Percentiles rank a stretch among this genome's conserved stretches.
Evolutionary conservation across 2,329 filamentous ascomycete genomes (phyloP).

Genomic region (Calonectria crousiana): DNA sequence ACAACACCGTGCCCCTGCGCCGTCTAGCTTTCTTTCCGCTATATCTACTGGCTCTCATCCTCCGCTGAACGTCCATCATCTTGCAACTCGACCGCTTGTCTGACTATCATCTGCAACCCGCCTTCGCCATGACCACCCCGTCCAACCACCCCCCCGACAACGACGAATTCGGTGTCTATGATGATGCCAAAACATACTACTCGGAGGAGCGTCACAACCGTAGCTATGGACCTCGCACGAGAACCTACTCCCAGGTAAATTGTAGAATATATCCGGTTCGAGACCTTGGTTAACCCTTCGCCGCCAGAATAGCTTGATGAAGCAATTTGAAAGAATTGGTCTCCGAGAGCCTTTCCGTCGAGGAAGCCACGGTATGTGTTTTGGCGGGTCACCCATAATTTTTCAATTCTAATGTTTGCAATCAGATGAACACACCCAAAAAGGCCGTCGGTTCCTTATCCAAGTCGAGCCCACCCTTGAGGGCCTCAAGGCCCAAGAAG

Average conservation of each 20-base stretch:
- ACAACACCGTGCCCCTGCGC: constrained; percentile 7
- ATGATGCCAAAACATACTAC: constrained; percentile 72
- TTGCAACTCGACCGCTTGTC: constrained; percentile 12
- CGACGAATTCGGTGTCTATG: constrained; percentile 64
- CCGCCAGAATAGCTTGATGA: constrained; percentile 63
- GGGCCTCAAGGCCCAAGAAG: constrained; percentile 84
- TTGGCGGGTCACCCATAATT: not conserved
- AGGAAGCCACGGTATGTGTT: constrained; percentile 67
- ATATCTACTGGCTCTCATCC: constrained; percentile 1
- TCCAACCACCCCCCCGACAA: constrained; percentile 51
- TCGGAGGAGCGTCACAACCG: constrained; percentile 65
- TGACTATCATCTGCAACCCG: constrained; percentile 12
- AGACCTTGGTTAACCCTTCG: constrained; percentile 43
- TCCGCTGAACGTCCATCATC: constrained; percentile 12
- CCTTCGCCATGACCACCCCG: constrained; percentile 44
- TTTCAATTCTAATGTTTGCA: not conserved
- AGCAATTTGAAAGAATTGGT: constrained; percentile 65
- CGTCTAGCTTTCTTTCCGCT: not conserved
- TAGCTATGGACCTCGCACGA: constrained; percentile 62
- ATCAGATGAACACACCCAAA: constrained; percentile 78
- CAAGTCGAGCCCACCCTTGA: constrained; percentile 87
- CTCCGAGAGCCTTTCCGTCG: constrained; percentile 67
- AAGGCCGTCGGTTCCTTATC: constrained; percentile 83
- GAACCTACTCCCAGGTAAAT: constrained; percentile 68
- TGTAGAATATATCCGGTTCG: not conserved